These are phyloP conservation scores for Kalmusia sp. DNA, from an alignment of 2,329 filamentous ascomycete genomes.

Conservation along the genomic window DNA sequence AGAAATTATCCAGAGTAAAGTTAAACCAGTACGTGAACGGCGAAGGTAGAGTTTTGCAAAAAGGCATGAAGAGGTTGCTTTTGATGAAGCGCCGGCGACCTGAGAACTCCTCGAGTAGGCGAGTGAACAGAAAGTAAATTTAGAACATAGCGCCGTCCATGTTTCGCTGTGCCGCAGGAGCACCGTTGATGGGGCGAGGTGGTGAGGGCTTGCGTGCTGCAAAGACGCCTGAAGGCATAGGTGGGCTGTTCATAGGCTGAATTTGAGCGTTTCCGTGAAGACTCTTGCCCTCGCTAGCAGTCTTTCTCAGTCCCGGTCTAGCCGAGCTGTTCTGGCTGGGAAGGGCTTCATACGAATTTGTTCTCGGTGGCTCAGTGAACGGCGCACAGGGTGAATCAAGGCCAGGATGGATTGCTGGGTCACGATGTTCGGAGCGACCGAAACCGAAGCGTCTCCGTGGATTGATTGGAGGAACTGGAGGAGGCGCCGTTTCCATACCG, in stretches of 20 bases:
- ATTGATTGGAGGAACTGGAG: conserved; percentile 66
- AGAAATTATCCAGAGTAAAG: conserved; percentile 16
- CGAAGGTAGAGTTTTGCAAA: conserved; percentile 10
- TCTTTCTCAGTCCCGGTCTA: conserved; percentile 55
- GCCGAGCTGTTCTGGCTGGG: conserved; percentile 42
- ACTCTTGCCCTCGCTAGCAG: conserved; percentile 58
- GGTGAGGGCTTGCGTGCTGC: conserved; percentile 37
- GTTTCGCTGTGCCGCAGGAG: conserved; percentile 29
- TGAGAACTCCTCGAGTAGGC: neutral
- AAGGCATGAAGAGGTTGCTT: conserved; percentile 15
- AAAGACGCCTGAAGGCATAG: conserved; percentile 35
- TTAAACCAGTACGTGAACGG: conserved; percentile 11
- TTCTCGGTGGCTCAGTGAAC: conserved; percentile 45
- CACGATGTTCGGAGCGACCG: conserved; percentile 46
- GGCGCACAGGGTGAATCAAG: conserved; percentile 40
- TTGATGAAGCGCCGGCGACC: conserved; percentile 13
- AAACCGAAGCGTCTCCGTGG: conserved; percentile 60
- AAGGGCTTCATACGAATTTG: conserved; percentile 53
- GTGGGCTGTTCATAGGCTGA: conserved; percentile 26
- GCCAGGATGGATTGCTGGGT: conserved; percentile 48
- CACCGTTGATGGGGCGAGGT: conserved; percentile 33
- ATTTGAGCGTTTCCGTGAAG: conserved; percentile 48
- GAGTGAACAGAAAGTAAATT: neutral
- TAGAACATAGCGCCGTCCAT: conserved; percentile 48
- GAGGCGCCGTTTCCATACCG: conserved; percentile 51